Evolutionary conservation across 148 eudicot genomes (phyloP), one percentile per base, ranked within the genome.

Genomic region (Diospyros lotus): DNA sequence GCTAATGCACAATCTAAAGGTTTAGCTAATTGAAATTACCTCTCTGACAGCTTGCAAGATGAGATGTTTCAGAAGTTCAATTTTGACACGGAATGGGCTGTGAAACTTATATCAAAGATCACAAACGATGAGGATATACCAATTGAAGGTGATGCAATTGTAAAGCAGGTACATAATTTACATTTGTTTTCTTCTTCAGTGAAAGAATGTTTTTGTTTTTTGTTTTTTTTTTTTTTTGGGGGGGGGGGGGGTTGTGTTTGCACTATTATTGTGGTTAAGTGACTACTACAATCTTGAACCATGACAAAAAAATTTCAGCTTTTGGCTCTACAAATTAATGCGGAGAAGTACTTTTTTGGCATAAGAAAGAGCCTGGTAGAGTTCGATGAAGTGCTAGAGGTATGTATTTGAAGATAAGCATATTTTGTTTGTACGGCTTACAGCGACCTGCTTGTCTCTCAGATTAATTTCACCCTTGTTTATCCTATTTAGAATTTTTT

Each of bases 301-400:
- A n/a, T 69, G 39, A 28, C 56, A 67, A 28, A 28, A 54, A 74
- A 51, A 28, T 66, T 75, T 72, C 86, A 95, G 99, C 99, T 95
- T 86, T 79, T 91, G 82, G 73, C 83, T 75, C 83, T 95, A 82
- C 99, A 95, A 91, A 83, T 88, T 68, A 89, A 78, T 82, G 98
- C 91, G 10, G 98, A 95, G 83, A 93, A 92, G 77, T 93, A 87
- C 82, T 95, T 91, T 73, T 95, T 93, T 78, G 85, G 87, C 65
- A 83, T 88, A 75, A 83, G 99, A 67, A 95, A 95, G 90, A 93
- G 87, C 83, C 88, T 95, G 66, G 98, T 95, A 48, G 98, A 95
- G 86, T 95, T 95, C 63, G 99, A 95, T 87, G 99, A 95, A 91
- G 98, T 95, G 69, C 83, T 95, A 71, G 99, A 95, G 99, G 99